Base-by-base conservation (phyloP, 106 monocot species). In the Dendrobium chrysotoxum region DNA sequence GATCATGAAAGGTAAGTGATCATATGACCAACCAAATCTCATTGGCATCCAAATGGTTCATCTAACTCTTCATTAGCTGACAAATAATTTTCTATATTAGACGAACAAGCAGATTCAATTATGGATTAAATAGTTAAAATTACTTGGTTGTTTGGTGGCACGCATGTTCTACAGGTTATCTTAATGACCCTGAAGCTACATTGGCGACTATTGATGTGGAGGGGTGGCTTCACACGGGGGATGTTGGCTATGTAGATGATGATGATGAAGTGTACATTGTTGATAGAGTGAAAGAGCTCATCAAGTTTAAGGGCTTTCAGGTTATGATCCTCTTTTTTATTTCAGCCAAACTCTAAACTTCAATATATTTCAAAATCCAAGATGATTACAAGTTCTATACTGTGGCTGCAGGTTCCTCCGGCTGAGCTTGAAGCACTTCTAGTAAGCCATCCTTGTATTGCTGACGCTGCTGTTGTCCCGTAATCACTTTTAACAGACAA, bases 301-400 rank as follows among this genome's bases (percentile, higher is more conserved):
- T 99, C 92, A 98, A 95, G 67, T 98, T 85, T 87, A 98, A 98
- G 84, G 98, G 95, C 2, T 98, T 98, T 80, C 97, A 98, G 89
- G 97, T 96, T 76, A 7, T 18, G 4, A n/a, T 20, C 21, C 40
- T 40, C 17, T 41, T 73, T 8, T 2, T 40, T 40, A 30, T 28
- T 70, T 31, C 26, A 30, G 31, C 11, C 35, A 12, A 23, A 7
- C 64, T 23, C 17, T n/a, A 64, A 64, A 7, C 7, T 67, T 25
- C 66, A 26, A 67, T 67, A 26, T 67, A 10, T 28, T 67, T 67
- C 28, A 67, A 28, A 17, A 25, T 67, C 26, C 28, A 67, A 10
- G 28, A 5, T 28, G 4, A 67, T 70, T 70, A 50, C 13, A 50
- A 50, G 50, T 11, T 50, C 35, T 70, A 3, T 23, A 12, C 12